Percentiles rank a stretch among this genome's conserved stretches.
These are phyloP conservation scores for Tetrastigma voinierianum DNA, from an alignment of 164 flowering plant species.

Conservation along the genomic window DNA sequence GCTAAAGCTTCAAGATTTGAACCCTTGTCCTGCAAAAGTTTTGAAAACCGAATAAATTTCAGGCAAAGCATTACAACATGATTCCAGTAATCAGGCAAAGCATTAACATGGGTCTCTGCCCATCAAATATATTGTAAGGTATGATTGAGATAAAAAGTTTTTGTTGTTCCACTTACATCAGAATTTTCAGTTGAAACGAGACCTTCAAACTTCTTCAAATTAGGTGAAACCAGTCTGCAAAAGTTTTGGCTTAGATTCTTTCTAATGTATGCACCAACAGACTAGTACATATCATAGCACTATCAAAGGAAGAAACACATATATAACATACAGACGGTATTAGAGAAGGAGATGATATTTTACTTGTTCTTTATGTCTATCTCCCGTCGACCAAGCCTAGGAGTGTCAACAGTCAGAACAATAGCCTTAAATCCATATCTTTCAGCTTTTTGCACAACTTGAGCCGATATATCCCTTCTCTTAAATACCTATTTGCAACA, in stretches of 20 bases:
- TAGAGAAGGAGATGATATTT: not conserved
- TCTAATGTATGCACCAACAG: not conserved
- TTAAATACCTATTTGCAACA: conserved; percentile 48
- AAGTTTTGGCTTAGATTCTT: not conserved
- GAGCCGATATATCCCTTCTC: conserved; percentile 64
- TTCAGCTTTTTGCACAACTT: conserved; percentile 78
- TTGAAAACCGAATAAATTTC: not conserved
- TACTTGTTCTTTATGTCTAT: conserved; percentile 78
- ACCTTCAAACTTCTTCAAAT: conserved; percentile 70
- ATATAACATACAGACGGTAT: not conserved
- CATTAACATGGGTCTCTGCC: too few species aligned
- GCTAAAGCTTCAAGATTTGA: conserved; percentile 62
- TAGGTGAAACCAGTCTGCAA: conserved; percentile 70
- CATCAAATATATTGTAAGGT: too few species aligned
- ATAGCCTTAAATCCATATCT: conserved; percentile 76
- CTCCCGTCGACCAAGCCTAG: conserved; percentile 80
- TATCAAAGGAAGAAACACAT: not conserved
- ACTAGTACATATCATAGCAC: not conserved
- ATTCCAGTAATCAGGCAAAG: too few species aligned
- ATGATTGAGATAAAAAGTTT: not conserved
- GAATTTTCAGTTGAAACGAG: conserved; percentile 49
- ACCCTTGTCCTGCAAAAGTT: conserved; percentile 50
- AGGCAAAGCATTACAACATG: not conserved
- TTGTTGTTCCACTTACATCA: conserved; percentile 39
- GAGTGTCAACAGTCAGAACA: conserved; percentile 71